Percentiles rank a stretch among this genome's conserved stretches.
Evolutionary conservation across 2,329 filamentous ascomycete genomes (phyloP).

Genomic region (Fusarium virguliforme): DNA sequence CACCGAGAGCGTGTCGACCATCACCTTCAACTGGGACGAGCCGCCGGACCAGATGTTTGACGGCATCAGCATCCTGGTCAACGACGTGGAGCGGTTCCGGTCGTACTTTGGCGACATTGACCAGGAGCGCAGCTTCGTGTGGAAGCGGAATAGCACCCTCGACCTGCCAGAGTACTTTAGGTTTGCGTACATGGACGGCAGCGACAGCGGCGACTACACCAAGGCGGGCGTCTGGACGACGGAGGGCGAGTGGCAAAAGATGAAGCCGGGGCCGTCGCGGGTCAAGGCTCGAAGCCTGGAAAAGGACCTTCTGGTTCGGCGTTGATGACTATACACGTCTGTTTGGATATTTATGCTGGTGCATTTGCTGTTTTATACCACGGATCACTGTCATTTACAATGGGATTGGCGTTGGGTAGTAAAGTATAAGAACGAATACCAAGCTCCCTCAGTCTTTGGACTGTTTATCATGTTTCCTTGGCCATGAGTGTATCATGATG

Average conservation of each 20-base stretch:
- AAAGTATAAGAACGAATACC: neutral
- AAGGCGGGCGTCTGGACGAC: slow-evolving; percentile 80
- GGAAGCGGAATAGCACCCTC: slow-evolving; percentile 66
- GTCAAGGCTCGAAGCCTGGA: slow-evolving; percentile 54
- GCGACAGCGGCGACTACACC: slow-evolving; percentile 78
- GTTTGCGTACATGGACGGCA: slow-evolving; percentile 81
- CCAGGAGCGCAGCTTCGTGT: slow-evolving; percentile 67
- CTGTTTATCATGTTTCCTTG: too few species aligned
- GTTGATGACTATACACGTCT: slow-evolving; percentile 27
- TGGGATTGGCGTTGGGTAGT: slow-evolving; percentile 2
- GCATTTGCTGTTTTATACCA: slow-evolving; percentile 11
- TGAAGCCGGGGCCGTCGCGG: slow-evolving; percentile 74
- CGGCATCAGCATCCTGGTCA: slow-evolving; percentile 85
- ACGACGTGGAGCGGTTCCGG: slow-evolving; percentile 87
- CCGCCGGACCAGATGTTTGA: slow-evolving; percentile 71
- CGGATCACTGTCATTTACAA: slow-evolving; percentile 26
- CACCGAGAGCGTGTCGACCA: slow-evolving; percentile 70
- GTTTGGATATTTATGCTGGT: slow-evolving; percentile 8
- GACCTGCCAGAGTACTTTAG: slow-evolving; percentile 80
- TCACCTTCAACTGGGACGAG: slow-evolving; percentile 72
- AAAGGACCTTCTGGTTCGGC: slow-evolving; percentile 43
- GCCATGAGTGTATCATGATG: too few species aligned
- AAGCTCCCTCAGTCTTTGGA: neutral
- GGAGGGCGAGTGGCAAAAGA: slow-evolving; percentile 76
- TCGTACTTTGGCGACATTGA: slow-evolving; percentile 75